Evolutionary conservation across 2,329 filamentous ascomycete genomes (phyloP).

Genomic region (Hansfordia pulvinata): DNA sequence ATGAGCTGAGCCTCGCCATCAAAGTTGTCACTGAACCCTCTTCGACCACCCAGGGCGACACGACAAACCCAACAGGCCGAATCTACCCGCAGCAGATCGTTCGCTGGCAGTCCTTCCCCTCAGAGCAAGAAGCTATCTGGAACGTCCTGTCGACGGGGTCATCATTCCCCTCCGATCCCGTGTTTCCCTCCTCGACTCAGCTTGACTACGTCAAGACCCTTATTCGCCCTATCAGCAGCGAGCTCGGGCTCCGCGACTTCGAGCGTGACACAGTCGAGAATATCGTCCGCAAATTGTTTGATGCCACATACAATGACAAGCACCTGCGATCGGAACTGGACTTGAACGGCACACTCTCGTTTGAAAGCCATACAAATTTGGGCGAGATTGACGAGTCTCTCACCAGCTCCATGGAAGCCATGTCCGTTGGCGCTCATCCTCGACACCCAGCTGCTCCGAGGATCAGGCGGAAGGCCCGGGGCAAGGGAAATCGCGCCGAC

Average conservation of each 20-base stretch:
- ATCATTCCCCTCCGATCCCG: conserved; percentile 12
- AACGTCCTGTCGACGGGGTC: conserved; percentile 9
- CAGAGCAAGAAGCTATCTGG: conserved; percentile 18
- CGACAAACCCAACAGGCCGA: no score
- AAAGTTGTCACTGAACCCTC: no score
- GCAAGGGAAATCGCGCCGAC: conserved; percentile 17
- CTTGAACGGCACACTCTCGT: conserved; percentile 17
- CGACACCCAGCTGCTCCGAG: conserved; percentile 3
- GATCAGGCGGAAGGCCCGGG: conserved; percentile 8
- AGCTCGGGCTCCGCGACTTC: conserved; percentile 19
- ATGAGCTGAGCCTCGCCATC: no score
- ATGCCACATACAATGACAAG: conserved; percentile 12
- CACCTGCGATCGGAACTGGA: conserved; percentile 14
- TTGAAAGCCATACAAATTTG: no score
- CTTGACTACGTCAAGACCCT: conserved; percentile 20
- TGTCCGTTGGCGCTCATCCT: no score
- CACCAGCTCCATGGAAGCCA: no score
- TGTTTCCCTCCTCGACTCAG: conserved; percentile 19
- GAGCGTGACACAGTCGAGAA: conserved; percentile 21
- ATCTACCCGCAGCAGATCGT: no score
- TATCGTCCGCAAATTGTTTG: conserved; percentile 18
- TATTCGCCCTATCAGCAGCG: no score
- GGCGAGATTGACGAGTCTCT: no score
- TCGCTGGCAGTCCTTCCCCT: conserved; percentile 19
- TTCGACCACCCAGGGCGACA: no score